A percentile compares a stretch with the other conserved stretches of the same genome.
phyloP scores from a whole-genome alignment of 257 asterid genomes.

The Jacaranda mimosifolia region DNA sequence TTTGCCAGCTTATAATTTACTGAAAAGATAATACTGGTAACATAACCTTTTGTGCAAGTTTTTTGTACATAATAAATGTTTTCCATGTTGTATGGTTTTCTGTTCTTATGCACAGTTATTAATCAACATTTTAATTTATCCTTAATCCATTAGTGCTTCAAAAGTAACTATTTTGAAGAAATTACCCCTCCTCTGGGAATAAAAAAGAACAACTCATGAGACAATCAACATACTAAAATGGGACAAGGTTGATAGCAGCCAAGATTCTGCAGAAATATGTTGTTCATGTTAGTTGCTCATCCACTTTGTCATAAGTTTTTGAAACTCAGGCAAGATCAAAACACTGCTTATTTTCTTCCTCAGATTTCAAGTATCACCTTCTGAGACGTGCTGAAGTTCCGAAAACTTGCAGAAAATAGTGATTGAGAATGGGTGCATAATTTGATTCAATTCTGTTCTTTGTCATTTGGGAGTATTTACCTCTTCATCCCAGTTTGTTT shows the following conservation, averaged over 20 bases:
- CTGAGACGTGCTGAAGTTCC: constrained; percentile 43
- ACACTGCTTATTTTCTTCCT: constrained; percentile 25
- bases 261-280: no score
- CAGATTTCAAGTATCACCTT: constrained; percentile 40
- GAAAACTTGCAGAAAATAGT: constrained; percentile 25
- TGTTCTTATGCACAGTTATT: no score
- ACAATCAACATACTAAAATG: no score
- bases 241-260: no score
- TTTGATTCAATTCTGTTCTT: not conserved
- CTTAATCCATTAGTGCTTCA: no score
- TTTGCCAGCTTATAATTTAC: constrained; percentile 75
- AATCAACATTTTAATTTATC: no score
- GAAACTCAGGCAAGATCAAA: constrained; percentile 9
- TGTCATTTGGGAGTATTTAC: constrained; percentile 29
- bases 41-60: not conserved
- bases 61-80: constrained; percentile 18
- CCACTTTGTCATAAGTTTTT: not conserved
- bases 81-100: no score
- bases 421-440: not conserved
- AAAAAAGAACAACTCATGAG: no score
- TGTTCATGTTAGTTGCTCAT: no score
- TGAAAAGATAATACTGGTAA: constrained; percentile 46
- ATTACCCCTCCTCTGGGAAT: no score
- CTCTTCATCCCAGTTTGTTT: constrained; percentile 64
- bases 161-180: no score